Evolutionary conservation across 139 green algal genomes (phyloP).

Genomic region (Klebsormidium nitens): DNA sequence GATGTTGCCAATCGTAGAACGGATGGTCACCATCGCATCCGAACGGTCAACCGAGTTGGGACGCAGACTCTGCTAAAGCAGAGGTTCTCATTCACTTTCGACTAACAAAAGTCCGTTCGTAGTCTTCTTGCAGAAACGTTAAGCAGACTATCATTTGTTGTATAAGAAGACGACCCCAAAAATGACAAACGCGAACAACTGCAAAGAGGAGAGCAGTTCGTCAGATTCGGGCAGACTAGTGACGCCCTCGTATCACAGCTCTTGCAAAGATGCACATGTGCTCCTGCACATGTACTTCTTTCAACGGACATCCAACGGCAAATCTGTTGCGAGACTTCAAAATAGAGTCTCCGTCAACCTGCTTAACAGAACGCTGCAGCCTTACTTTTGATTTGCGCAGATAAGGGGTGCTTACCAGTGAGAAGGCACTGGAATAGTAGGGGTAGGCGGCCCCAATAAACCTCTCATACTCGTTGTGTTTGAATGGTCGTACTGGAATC

Average conservation of each 20-base stretch:
- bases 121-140: too few species aligned
- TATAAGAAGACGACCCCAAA: slow-evolving; percentile 42
- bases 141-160: slow-evolving; percentile 41
- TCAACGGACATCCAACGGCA: not conserved
- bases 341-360: not conserved
- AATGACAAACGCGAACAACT: slow-evolving; percentile 43
- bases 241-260: not conserved
- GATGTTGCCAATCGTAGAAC: too few species aligned
- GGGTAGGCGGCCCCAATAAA: slow-evolving; percentile 79
- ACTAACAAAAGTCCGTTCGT: too few species aligned
- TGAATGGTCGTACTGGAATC: slow-evolving; percentile 83
- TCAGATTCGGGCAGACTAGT: not conserved
- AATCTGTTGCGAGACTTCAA: not conserved
- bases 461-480: slow-evolving; percentile 90
- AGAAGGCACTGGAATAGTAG: slow-evolving; percentile 40
- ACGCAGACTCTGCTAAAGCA: too few species aligned
- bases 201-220: slow-evolving; percentile 7
- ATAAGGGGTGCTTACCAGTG: slow-evolving; percentile 20
- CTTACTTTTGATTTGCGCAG: not conserved
- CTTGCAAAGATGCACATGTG: not conserved
- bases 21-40: too few species aligned
- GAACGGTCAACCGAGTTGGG: too few species aligned
- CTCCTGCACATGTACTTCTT: not conserved
- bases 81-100: too few species aligned
- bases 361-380: not conserved